Percentiles rank a stretch among this genome's conserved stretches.
Evolutionary conservation across 2,329 filamentous ascomycete species (phyloP).

Genomic region (Hymenoscyphus linearis): DNA sequence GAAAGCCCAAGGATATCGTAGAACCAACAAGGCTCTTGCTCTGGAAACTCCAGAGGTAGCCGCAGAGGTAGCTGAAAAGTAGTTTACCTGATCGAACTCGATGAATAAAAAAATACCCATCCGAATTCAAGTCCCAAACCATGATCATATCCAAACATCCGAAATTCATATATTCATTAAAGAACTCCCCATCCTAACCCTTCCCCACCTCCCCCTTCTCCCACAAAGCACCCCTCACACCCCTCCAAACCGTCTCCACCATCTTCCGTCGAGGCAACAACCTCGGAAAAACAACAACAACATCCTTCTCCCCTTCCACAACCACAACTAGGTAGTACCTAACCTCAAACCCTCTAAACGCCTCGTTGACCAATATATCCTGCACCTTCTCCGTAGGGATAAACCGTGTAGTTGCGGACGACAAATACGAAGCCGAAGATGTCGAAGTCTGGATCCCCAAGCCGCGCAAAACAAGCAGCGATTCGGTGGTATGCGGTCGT

Average conservation of each 20-base stretch:
- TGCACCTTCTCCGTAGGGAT: conserved; percentile 91
- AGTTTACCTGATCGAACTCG: not conserved
- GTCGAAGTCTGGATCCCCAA: conserved; percentile 86
- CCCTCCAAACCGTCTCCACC: conserved; percentile 87
- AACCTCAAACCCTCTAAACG: conserved; percentile 87
- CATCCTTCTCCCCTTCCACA: conserved; percentile 79
- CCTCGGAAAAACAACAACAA: conserved; percentile 91
- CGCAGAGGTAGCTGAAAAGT: not conserved
- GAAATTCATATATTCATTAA: not conserved
- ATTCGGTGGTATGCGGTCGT: conserved; percentile 62
- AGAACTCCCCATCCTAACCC: conserved; percentile 7
- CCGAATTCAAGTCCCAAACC: conserved; percentile 2
- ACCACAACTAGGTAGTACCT: conserved; percentile 85
- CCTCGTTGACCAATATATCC: conserved; percentile 92
- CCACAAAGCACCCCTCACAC: conserved; percentile 75
- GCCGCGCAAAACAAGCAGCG: conserved; percentile 79
- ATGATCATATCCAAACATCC: conserved; percentile 3
- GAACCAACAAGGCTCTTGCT: conserved; percentile 17
- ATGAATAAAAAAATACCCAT: conserved; percentile 5
- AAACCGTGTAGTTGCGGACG: conserved; percentile 58
- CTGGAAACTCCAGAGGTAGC: not conserved
- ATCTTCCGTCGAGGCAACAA: conserved; percentile 69
- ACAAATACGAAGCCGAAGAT: conserved; percentile 62
- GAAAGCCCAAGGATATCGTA: conserved; percentile 29
- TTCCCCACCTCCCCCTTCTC: conserved; percentile 45